Base-by-base conservation (phyloP, 2,329 filamentous ascomycete genomes). In the Ploettnerulaceae sp. region DNA sequence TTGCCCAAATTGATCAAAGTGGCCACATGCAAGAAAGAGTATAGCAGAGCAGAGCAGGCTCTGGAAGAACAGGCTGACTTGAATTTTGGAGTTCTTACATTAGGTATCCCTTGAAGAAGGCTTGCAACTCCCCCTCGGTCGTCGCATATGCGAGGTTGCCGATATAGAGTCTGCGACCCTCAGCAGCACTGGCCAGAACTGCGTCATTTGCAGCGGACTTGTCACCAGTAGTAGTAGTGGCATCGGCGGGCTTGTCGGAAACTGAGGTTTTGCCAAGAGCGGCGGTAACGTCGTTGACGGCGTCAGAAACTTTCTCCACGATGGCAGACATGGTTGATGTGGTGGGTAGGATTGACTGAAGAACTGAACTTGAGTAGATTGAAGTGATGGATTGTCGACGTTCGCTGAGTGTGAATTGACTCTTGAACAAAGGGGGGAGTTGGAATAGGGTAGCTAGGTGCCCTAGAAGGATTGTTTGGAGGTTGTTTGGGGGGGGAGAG, bases 131-230 rank as follows among this genome's bases (percentile, higher is more conserved):
- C 85, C 87, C 93, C 87, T 97, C 93, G 72, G 89, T 95, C 84
- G 93, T 97, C 84, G 91, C 90, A 73, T 98, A 98, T 67, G 93
- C 93, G 82, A 98, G 87, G 81, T 98, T 98, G 79, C 93, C 93
- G 78, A 98, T 97, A 78, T 98, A 98, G 66, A 98, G 86, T 77
- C 93, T 89, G 78, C 93, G 89, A 72, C 93, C 91, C 80, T 98
- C 93, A 73, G 91, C 90, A 72, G 93, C 93, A 76, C 89, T 95
- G 74, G 89, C 89, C 71, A 93, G 84, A 68, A 93, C 89, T 71
- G 90, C 89, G 71, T 95, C 89, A 69, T 88, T 85, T 64, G 84
- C 70, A 59, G 66, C 59, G 15, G 49, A 47, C 37, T 48, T 54
- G 41, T 51, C 57, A 55, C 65, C 61, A 18, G 55, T 69, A 65